Conservation (phyloP, 768 basidiomycete species). For the Tremella yokohamensis region DNA sequence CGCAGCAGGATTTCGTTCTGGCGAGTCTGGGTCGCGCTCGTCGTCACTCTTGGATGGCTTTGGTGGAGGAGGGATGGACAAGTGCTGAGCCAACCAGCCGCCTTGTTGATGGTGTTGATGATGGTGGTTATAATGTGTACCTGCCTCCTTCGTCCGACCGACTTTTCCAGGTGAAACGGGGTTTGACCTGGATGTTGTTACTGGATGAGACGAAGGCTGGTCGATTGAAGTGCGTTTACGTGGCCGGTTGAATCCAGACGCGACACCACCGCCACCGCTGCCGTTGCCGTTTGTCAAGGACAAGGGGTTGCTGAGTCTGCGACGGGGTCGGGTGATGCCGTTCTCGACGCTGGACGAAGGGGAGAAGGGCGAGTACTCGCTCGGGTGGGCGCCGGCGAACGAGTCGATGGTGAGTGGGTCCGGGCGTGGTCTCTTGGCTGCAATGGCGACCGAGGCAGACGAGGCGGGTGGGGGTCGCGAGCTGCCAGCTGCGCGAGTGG, state of each 20-base stretch:
- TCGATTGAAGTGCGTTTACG: slow-evolving; percentile 7
- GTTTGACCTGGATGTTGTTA: too few relatives aligned
- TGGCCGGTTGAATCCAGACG: slow-evolving; percentile 4
- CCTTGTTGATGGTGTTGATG: not conserved
- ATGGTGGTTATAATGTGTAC: not conserved
- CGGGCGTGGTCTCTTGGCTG: not conserved
- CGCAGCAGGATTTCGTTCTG: not conserved
- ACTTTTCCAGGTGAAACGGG: too few relatives aligned
- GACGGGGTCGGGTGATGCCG: not conserved
- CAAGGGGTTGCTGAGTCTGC: not conserved
- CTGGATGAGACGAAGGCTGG: slow-evolving; percentile 1
- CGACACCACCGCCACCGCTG: not conserved
- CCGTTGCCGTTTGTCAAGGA: not conserved
- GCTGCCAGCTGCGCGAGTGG: not conserved
- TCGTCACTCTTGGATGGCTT: slow-evolving; percentile 7
- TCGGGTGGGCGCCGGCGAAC: slow-evolving; percentile 5
- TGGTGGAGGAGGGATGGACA: not conserved
- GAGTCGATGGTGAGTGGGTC: not conserved
- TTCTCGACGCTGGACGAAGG: not conserved
- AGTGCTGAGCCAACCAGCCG: not conserved
- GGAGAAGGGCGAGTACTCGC: slow-evolving; percentile 3
- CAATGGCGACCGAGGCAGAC: not conserved
- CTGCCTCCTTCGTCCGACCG: too few relatives aligned
- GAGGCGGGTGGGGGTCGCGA: not conserved
- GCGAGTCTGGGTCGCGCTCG: slow-evolving; percentile 3